phyloP scores from a whole-genome alignment of 192 early-diverging fungal species.

The Coemansia erecta region DNA sequence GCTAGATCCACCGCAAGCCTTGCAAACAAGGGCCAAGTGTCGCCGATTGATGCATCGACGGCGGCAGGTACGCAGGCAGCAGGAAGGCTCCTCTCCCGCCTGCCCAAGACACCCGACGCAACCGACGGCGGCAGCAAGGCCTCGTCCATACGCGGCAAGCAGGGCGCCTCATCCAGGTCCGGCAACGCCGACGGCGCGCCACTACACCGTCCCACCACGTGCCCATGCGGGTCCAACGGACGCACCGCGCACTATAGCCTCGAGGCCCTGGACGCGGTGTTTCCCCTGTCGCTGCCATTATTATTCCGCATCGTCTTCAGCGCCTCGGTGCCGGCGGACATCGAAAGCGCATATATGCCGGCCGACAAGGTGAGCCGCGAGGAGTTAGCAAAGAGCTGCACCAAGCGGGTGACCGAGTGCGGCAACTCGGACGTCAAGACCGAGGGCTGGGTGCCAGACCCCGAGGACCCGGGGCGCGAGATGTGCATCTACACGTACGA shows the following conservation, averaged over 20 bases:
- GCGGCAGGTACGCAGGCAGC: too few relatives aligned
- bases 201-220: constrained; percentile 42
- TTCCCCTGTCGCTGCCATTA: constrained; percentile 46
- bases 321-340: constrained; percentile 17
- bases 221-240: constrained; percentile 29
- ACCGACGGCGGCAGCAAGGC: constrained; percentile 19
- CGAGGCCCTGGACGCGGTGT: constrained; percentile 46
- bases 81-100: constrained; percentile 17
- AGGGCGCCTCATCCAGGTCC: neutral
- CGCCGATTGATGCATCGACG: too few relatives aligned
- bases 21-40: neutral
- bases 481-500: constrained; percentile 51
- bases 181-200: neutral
- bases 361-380: constrained; percentile 14
- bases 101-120: constrained; percentile 36
- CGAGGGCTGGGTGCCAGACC: constrained; percentile 49
- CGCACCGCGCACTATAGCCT: constrained; percentile 28
- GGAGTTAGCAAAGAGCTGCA: constrained; percentile 36
- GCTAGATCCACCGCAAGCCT: neutral
- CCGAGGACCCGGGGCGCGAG: constrained; percentile 18
- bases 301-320: constrained; percentile 51
- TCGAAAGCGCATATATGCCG: constrained; percentile 26
- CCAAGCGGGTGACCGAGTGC: constrained; percentile 30
- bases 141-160: constrained; percentile 6
- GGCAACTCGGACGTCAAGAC: constrained; percentile 43